A percentile compares a stretch with the other conserved stretches of the same genome.
Conservation (phyloP, 2,329 filamentous ascomycete genomes). For the Venturia nashicola region DNA sequence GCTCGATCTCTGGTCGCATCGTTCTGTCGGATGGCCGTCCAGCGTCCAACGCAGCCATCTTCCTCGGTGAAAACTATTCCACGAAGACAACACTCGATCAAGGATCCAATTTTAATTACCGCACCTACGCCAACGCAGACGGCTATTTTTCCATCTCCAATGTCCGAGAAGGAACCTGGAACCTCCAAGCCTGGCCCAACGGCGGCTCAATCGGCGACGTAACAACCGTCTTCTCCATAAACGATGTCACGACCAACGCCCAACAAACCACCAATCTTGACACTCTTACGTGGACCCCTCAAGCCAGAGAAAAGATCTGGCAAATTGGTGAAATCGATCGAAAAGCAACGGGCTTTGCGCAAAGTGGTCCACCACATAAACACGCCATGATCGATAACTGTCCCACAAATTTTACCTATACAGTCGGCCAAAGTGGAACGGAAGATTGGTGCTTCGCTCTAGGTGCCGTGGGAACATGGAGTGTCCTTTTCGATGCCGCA, state of each 20-base stretch:
- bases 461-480: constrained; percentile 23
- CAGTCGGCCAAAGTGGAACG: constrained; percentile 24
- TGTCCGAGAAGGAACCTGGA: constrained; percentile 34
- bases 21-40: constrained; percentile 36
- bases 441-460: constrained; percentile 40
- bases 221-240: constrained; percentile 30
- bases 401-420: constrained; percentile 34
- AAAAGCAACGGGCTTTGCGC: constrained; percentile 31
- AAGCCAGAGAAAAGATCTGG: constrained; percentile 30
- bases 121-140: constrained; percentile 29
- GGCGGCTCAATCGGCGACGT: constrained; percentile 33
- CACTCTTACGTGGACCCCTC: constrained; percentile 28
- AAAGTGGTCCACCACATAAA: constrained; percentile 31
- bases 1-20: constrained; percentile 32
- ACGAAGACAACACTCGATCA: constrained; percentile 35
- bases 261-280: constrained; percentile 24
- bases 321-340: constrained; percentile 38
- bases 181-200: constrained; percentile 38
- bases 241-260: constrained; percentile 27
- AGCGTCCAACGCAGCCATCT: constrained; percentile 36
- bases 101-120: constrained; percentile 39
- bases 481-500: constrained; percentile 17
- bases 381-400: constrained; percentile 34
- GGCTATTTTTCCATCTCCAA: constrained; percentile 33
- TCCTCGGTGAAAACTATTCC: constrained; percentile 36